phyloP scores from a whole-genome alignment of 352 stramenopile genomes.

The Globisporangium orthogonon region DNA sequence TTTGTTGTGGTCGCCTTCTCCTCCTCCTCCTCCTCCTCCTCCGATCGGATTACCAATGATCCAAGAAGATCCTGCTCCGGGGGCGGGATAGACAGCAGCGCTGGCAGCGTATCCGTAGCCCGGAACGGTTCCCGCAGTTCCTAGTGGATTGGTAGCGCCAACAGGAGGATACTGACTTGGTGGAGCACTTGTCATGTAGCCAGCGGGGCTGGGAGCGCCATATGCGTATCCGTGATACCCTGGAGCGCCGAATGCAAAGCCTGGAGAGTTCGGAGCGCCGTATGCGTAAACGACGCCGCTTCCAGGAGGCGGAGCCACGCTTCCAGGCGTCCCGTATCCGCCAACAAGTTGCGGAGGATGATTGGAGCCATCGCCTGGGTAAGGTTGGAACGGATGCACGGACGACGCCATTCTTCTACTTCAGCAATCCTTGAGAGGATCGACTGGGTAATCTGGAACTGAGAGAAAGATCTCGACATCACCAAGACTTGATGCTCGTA shows the following conservation, averaged over 20 bases:
- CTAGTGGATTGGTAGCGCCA: not conserved
- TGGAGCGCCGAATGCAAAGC: not conserved
- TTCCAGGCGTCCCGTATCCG: not conserved
- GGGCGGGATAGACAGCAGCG: not conserved
- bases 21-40: no score
- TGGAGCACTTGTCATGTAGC: not conserved
- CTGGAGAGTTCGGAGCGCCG: no score
- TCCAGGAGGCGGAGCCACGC: not conserved
- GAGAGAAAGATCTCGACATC: not conserved
- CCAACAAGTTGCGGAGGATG: not conserved
- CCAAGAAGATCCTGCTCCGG: no score
- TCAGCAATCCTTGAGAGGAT: not conserved
- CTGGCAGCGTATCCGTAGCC: not conserved
- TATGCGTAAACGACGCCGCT: not conserved
- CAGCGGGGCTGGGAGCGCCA: not conserved
- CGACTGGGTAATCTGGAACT: not conserved
- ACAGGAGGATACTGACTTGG: not conserved
- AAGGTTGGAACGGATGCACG: conserved; percentile 4
- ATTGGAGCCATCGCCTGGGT: not conserved
- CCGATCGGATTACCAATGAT: not conserved
- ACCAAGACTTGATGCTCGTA: no score
- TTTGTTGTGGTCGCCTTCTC: not conserved
- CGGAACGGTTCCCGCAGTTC: not conserved
- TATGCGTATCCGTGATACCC: conserved; percentile 2
- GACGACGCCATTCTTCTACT: conserved; percentile 3